These are phyloP conservation scores for Phaeosphaeria sp. DNA, from an alignment of 2,329 filamentous ascomycete species.

Conservation along the genomic window DNA sequence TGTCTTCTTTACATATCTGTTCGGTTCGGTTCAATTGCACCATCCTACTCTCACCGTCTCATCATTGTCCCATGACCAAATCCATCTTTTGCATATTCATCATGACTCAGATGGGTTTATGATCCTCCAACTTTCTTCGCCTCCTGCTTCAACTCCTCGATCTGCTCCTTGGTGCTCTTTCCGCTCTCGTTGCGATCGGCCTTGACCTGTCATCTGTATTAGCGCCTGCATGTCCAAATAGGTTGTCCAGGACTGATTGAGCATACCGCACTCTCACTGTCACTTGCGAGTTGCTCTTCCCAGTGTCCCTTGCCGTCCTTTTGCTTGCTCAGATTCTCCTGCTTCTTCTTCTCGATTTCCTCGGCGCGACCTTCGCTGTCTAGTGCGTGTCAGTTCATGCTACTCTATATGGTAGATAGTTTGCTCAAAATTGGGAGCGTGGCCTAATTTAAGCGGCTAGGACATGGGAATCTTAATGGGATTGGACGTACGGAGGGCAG, in stretches of 20 bases:
- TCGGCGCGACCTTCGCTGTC: constrained; percentile 43
- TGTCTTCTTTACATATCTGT: too few species aligned
- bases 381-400: constrained; percentile 3
- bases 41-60: too few species aligned
- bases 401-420: not conserved
- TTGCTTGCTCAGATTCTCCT: constrained; percentile 52
- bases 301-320: constrained; percentile 52
- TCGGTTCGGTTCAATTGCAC: too few species aligned
- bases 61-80: too few species aligned
- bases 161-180: constrained; percentile 47
- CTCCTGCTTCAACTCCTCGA: constrained; percentile 56
- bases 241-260: not conserved
- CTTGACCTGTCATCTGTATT: constrained; percentile 41
- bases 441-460: too few species aligned
- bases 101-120: not conserved
- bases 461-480: not conserved
- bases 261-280: constrained; percentile 51
- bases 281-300: constrained; percentile 53
- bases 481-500: constrained; percentile 48
- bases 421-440: not conserved
- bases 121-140: constrained; percentile 41
- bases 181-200: constrained; percentile 53
- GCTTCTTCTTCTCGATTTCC: constrained; percentile 52
- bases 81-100: not conserved
- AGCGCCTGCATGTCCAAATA: not conserved